Evolutionary conservation across 345 rosid species (phyloP).

Genomic region (Citrus unshiu): DNA sequence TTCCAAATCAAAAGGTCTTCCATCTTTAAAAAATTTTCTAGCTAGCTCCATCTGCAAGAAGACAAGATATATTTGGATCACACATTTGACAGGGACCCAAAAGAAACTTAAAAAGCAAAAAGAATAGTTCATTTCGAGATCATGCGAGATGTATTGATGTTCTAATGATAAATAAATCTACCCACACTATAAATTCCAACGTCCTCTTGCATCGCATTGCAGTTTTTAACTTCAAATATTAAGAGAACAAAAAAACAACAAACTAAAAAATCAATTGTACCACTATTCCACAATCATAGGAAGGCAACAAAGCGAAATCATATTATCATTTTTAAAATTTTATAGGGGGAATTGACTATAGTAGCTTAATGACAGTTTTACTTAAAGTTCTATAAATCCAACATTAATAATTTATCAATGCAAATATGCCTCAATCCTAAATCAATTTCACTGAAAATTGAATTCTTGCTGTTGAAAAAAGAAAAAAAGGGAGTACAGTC

Average conservation of each 20-base stretch:
- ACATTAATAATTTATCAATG: background rate
- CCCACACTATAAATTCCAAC: background rate
- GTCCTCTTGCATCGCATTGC: background rate
- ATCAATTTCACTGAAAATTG: background rate
- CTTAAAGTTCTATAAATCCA: background rate
- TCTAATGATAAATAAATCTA: background rate
- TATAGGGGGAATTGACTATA: background rate
- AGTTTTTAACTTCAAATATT: background rate
- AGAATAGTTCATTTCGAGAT: background rate
- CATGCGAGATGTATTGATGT: background rate
- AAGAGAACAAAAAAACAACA: background rate
- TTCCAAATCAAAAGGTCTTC: slow-evolving; percentile 80
- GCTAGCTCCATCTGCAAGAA: slow-evolving; percentile 65
- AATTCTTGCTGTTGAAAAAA: background rate
- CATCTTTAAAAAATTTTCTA: slow-evolving; percentile 76
- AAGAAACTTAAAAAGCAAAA: background rate
- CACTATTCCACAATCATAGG: background rate
- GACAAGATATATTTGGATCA: background rate
- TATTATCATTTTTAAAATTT: background rate
- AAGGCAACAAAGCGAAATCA: too few relatives aligned
- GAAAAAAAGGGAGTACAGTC: background rate
- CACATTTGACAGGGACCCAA: background rate
- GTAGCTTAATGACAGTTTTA: background rate
- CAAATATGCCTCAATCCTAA: background rate
- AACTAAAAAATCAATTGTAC: background rate